These are phyloP conservation scores for Blastocladiella emersonii DNA, from an alignment of 371 early-diverging fungal genomes.

Conservation along the genomic window DNA sequence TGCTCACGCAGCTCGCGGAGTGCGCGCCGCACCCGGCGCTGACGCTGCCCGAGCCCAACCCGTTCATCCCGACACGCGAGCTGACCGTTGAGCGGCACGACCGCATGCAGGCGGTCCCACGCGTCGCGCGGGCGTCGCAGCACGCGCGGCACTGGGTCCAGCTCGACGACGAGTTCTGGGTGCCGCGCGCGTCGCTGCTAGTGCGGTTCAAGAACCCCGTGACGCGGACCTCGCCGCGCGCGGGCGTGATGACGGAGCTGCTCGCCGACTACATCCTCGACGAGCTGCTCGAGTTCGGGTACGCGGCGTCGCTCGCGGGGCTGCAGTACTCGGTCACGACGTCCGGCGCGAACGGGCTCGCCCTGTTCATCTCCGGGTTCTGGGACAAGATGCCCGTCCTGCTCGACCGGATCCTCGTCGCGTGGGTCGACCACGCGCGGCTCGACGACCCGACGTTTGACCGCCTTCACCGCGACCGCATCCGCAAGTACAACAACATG, in stretches of 20 bases:
- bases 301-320: conserved; percentile 80
- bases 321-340: conserved; percentile 31
- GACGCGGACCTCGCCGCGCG: conserved; percentile 16
- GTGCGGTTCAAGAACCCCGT: not conserved
- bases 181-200: conserved; percentile 5
- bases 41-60: conserved; percentile 58
- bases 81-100: conserved; percentile 13
- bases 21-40: conserved; percentile 34
- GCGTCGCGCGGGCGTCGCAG: conserved; percentile 8
- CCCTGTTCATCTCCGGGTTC: conserved; percentile 55
- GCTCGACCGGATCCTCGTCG: no score
- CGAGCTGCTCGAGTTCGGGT: conserved; percentile 62
- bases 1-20: conserved; percentile 12
- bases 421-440: conserved; percentile 45
- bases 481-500: conserved; percentile 53
- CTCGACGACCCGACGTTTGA: conserved; percentile 40
- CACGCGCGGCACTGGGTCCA: conserved; percentile 90
- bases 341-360: conserved; percentile 3
- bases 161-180: conserved; percentile 73
- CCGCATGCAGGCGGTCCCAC: no score
- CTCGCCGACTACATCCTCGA: conserved; percentile 66
- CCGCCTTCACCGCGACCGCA: no score
- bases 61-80: conserved; percentile 62
- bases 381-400: conserved; percentile 68
- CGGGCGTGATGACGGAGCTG: conserved; percentile 39